A percentile compares a stretch with the other conserved stretches of the same genome.
These are phyloP conservation scores for Lachnellula occidentalis DNA, from an alignment of 2,329 filamentous ascomycete species.

Conservation along the genomic window DNA sequence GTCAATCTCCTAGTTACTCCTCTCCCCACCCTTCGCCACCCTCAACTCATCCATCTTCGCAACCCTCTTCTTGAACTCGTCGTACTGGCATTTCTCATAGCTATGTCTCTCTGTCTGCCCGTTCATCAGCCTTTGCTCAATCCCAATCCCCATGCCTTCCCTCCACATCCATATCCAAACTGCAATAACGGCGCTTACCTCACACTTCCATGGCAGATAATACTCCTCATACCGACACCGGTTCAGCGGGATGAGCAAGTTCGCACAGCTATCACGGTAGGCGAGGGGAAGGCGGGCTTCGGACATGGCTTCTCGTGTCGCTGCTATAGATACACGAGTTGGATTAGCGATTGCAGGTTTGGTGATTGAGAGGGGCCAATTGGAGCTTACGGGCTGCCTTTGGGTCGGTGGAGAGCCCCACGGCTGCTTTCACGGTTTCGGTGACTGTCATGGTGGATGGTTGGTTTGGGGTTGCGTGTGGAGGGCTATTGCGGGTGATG, in stretches of 20 bases:
- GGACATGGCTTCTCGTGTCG: conserved; percentile 88
- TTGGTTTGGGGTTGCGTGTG: no score
- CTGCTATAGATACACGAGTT: conserved; percentile 43
- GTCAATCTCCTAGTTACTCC: conserved; percentile 64
- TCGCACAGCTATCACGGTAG: conserved; percentile 93
- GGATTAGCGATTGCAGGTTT: not conserved
- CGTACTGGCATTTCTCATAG: conserved; percentile 99
- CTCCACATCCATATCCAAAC: not conserved
- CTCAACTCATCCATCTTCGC: conserved; percentile 97
- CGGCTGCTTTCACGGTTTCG: conserved; percentile 43
- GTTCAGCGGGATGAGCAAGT: conserved; percentile 92
- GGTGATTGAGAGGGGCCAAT: not conserved
- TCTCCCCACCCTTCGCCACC: conserved; percentile 73
- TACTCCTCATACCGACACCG: conserved; percentile 86
- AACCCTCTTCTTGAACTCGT: conserved; percentile 96
- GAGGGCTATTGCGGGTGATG: no score
- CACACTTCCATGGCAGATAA: conserved; percentile 97
- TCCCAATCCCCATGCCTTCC: not conserved
- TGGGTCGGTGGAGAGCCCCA: conserved; percentile 36
- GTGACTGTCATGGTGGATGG: conserved; percentile 38
- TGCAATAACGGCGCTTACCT: conserved; percentile 52
- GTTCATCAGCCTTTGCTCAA: conserved; percentile 11
- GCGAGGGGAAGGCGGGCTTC: conserved; percentile 80
- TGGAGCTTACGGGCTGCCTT: conserved; percentile 20
- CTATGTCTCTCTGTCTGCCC: conserved; percentile 85